Evolutionary conservation across 106 monocot genomes (phyloP), one percentile per base, ranked within the genome.

Genomic region (Xerophyta viscosa): DNA sequence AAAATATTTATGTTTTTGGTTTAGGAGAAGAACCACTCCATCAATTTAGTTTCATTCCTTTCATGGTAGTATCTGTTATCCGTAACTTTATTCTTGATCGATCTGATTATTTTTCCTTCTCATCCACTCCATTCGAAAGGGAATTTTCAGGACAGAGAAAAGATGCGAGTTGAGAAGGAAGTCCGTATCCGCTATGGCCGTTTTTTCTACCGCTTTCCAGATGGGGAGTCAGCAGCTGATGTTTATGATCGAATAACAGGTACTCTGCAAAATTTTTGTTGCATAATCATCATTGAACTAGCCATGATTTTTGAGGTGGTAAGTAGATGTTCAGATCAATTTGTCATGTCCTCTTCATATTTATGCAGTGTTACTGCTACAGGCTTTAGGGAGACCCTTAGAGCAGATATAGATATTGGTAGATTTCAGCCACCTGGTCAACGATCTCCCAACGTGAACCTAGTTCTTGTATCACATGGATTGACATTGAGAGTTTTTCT

Each of bases 191-290:
- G 84, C 0, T 96, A 96, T 71, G 94, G 94, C 7, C 94, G 94
- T 15, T 96, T 96, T 31, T 96, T 96, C 58, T 88, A 96, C 56
- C 84, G 84, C 0, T 96, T 96, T 60, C 88, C 88, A 1, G 71
- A 96, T 74, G 94, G 94, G n/a, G 94, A 96, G 68, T 96, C 94
- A 42, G 94, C 88, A 58, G 94, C 94, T 42, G 88, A 96, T 76
- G 94, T 88, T 53, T 96, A 96, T 48, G 94, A 96, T 43, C 56
- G 94, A 53, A 96, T 96, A 46, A 88, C 94, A 71, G 92, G 92
- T 87, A 49, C 33, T 36, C n/a, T n/a, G n/a, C n/a, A n/a, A n/a
- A n/a, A n/a, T n/a, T n/a, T n/a, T n/a, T n/a, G n/a, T n/a, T n/a
- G n/a, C n/a, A n/a, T n/a, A n/a, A n/a, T n/a, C n/a, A n/a, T n/a